These are phyloP conservation scores for Lactarius pseudohatsudake DNA, from an alignment of 768 basidiomycete genomes.

Conservation along the genomic window DNA sequence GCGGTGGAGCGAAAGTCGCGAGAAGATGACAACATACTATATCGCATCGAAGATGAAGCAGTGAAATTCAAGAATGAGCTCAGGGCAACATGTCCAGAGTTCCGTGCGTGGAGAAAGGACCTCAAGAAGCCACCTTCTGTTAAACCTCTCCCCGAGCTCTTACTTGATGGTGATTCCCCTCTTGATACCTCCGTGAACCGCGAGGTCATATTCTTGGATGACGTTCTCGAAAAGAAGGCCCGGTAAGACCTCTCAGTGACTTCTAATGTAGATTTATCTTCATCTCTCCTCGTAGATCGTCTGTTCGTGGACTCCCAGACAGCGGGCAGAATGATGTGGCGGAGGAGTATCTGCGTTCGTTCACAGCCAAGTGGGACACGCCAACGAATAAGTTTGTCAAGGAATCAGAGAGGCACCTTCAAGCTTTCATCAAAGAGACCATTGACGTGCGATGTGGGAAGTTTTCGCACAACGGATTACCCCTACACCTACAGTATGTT, in stretches of 20 bases:
- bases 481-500: conserved; percentile 4
- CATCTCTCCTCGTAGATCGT: not conserved
- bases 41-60: conserved; percentile 12
- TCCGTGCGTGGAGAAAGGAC: conserved; percentile 17
- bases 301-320: conserved; percentile 23
- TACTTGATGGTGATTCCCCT: conserved; percentile 7
- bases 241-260: conserved; percentile 5
- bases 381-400: conserved; percentile 14
- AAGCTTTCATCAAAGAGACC: not conserved
- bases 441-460: conserved; percentile 8
- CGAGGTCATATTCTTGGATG: conserved; percentile 19
- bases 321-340: conserved; percentile 17
- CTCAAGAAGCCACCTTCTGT: not conserved
- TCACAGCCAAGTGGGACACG: conserved; percentile 9
- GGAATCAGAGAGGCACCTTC: not conserved
- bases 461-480: conserved; percentile 10
- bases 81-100: conserved; percentile 22
- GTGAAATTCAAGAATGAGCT: conserved; percentile 10
- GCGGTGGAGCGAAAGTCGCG: conserved; percentile 50
- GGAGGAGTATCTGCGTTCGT: conserved; percentile 13
- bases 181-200: not conserved
- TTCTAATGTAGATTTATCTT: not conserved
- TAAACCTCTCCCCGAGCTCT: not conserved
- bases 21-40: conserved; percentile 30
- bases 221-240: conserved; percentile 10